Percentiles rank a stretch among this genome's conserved stretches.
Conservation (phyloP, 345 rosid genomes). For the Limnanthes douglasii region DNA sequence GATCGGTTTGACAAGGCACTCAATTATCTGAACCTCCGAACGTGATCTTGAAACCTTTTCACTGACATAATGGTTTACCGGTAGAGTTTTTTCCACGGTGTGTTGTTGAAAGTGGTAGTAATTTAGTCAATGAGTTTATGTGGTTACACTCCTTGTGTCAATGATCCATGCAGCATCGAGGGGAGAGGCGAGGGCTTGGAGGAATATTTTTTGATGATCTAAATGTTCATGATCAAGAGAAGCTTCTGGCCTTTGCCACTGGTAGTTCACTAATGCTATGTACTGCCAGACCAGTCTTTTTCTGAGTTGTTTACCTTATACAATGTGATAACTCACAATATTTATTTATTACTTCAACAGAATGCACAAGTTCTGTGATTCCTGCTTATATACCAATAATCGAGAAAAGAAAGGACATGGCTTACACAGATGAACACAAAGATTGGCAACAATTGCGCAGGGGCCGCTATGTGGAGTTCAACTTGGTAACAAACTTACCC, state of each 20-base stretch:
- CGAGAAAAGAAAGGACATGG: constrained; percentile 64
- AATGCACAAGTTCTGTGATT: constrained; percentile 84
- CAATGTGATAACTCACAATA: no score
- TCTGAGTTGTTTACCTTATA: no score
- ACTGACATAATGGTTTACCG: background rate
- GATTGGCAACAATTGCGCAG: constrained; percentile 96
- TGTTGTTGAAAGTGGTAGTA: background rate
- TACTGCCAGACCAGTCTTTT: no score
- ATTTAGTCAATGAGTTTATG: constrained; percentile 1
- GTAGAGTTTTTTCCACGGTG: background rate
- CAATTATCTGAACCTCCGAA: constrained; percentile 1
- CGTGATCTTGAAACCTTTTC: no score
- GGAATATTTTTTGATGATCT: constrained; percentile 98
- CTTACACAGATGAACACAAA: constrained; percentile 67
- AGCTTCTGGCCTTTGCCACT: constrained; percentile 87
- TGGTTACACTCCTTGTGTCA: background rate
- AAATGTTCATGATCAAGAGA: constrained; percentile 80
- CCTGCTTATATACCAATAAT: constrained; percentile 89
- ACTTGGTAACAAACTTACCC: constrained; percentile 63
- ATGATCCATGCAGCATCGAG: constrained; percentile 57
- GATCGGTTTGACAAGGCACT: background rate
- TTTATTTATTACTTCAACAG: no score
- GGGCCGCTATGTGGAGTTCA: constrained; percentile 95
- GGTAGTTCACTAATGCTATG: no score
- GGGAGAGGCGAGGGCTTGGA: constrained; percentile 93